A percentile compares a stretch with the other conserved stretches of the same genome.
These are phyloP conservation scores for Hypoxylon lienhwacheense DNA, from an alignment of 495 filamentous ascomycete species.

Conservation along the genomic window DNA sequence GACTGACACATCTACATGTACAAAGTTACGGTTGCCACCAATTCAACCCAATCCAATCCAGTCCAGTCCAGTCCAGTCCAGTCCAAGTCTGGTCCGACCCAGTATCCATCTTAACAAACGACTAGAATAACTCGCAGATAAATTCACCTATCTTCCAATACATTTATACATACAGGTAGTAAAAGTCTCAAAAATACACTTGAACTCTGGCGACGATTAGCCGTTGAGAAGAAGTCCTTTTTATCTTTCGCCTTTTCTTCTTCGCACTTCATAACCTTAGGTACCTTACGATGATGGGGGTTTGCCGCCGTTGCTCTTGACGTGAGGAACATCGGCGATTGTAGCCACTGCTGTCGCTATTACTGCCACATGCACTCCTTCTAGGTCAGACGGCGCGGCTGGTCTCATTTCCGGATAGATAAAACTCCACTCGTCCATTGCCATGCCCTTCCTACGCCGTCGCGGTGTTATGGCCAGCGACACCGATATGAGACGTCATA, in stretches of 20 bases:
- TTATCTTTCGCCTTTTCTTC: background rate
- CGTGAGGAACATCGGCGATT: conserved; percentile 31
- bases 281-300: conserved; percentile 33
- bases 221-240: conserved; percentile 2
- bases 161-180: too few relatives aligned
- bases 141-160: too few relatives aligned
- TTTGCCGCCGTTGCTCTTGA: conserved; percentile 30
- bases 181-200: too few relatives aligned
- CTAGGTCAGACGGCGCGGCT: conserved; percentile 2
- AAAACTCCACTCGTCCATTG: conserved; percentile 5
- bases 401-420: conserved; percentile 7
- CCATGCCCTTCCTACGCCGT: conserved; percentile 56
- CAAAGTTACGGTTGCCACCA: too few relatives aligned
- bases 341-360: conserved; percentile 9
- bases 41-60: conserved; percentile 3
- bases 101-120: conserved; percentile 11
- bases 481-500: conserved; percentile 52
- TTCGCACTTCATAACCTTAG: conserved; percentile 17
- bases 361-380: conserved; percentile 12
- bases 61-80: conserved; percentile 3
- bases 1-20: conserved; percentile 8
- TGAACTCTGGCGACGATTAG: conserved; percentile 6
- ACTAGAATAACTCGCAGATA: conserved; percentile 1
- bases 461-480: conserved; percentile 55
- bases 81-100: conserved; percentile 2